These are phyloP conservation scores for Hymenoscyphus fraxineus DNA, from an alignment of 2,329 filamentous ascomycete species.

Conservation along the genomic window DNA sequence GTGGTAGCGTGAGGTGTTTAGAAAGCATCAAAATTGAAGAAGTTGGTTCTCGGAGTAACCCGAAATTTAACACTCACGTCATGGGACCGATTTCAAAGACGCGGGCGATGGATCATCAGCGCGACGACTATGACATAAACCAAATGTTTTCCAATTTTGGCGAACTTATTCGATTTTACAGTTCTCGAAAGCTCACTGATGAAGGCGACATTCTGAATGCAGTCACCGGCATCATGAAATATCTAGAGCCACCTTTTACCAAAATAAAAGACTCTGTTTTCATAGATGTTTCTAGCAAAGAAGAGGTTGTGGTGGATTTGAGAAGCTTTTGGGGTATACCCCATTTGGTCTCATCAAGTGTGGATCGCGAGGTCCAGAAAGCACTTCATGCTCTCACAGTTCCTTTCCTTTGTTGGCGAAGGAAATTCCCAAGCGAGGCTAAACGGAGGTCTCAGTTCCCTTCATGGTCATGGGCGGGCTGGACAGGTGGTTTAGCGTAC, in stretches of 20 bases:
- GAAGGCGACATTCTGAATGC: not conserved
- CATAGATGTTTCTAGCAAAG: not conserved
- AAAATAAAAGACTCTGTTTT: no score
- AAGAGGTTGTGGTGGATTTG: not conserved
- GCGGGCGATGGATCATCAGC: no score
- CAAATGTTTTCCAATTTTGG: not conserved
- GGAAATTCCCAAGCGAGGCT: not conserved
- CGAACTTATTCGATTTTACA: not conserved
- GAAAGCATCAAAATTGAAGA: not conserved
- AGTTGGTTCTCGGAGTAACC: not conserved
- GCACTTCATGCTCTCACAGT: not conserved
- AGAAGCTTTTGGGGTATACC: not conserved
- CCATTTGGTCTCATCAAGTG: not conserved
- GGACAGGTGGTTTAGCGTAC: not conserved
- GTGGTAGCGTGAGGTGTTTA: not conserved
- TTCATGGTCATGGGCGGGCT: not conserved
- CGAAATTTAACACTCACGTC: not conserved
- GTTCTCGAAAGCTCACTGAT: not conserved
- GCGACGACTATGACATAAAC: not conserved
- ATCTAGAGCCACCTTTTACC: not conserved
- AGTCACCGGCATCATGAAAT: not conserved
- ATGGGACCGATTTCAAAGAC: not conserved
- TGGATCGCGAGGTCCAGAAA: not conserved
- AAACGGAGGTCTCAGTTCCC: not conserved
- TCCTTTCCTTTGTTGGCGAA: not conserved